Conservation (phyloP, 2,329 filamentous ascomycete genomes). For the Zopfia rhizophila region DNA sequence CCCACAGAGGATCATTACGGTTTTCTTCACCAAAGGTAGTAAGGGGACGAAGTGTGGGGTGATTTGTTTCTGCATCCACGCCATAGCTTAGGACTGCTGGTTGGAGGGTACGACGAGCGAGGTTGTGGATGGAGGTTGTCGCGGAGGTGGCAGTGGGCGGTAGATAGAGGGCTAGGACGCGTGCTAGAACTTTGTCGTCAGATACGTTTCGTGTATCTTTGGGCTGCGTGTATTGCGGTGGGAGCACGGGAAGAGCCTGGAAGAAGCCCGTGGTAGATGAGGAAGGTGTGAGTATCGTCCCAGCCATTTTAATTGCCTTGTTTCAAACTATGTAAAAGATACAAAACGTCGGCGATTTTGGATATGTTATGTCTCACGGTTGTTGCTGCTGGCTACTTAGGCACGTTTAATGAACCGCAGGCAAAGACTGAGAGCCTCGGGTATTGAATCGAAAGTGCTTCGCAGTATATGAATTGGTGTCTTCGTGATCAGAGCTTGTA, state of each 20-base stretch:
- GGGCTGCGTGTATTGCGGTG: constrained; percentile 35
- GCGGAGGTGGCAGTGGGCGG: constrained; percentile 22
- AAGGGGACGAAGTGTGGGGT: constrained; percentile 68
- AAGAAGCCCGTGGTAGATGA: constrained; percentile 46
- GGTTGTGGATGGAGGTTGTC: constrained; percentile 27
- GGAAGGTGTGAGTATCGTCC: constrained; percentile 26
- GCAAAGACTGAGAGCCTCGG: too few relatives aligned
- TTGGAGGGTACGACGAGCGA: constrained; percentile 32
- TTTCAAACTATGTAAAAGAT: too few relatives aligned
- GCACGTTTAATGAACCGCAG: too few relatives aligned
- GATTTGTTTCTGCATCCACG: constrained; percentile 72
- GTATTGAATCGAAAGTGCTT: too few relatives aligned
- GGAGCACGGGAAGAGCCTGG: constrained; percentile 36
- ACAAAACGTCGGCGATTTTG: too few relatives aligned
- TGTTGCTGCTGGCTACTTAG: too few relatives aligned
- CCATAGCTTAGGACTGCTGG: constrained; percentile 46
- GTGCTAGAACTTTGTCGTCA: constrained; percentile 35
- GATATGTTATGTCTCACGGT: too few relatives aligned
- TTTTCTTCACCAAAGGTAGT: constrained; percentile 69
- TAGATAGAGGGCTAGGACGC: constrained; percentile 38
- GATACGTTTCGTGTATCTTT: constrained; percentile 2
- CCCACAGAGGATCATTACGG: constrained; percentile 66
- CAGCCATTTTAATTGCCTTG: too few relatives aligned
- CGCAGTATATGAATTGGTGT: too few relatives aligned
- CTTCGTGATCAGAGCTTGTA: too few relatives aligned